These are phyloP conservation scores for Geotrichum europaeum DNA, from an alignment of 1,139 yeast species.

Conservation along the genomic window DNA sequence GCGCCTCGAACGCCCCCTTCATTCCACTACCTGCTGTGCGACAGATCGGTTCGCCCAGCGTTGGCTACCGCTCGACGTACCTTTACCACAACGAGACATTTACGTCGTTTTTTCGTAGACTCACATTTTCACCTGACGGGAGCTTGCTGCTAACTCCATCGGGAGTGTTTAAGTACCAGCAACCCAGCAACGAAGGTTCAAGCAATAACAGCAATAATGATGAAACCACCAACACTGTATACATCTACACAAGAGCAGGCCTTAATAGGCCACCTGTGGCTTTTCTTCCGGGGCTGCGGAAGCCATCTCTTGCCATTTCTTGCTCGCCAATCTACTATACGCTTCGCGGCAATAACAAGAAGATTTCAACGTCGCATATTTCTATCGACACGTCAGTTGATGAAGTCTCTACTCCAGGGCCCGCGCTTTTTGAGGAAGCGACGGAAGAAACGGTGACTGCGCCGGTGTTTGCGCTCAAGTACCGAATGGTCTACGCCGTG, in stretches of 20 bases:
- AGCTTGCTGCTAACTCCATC: slow-evolving; percentile 72
- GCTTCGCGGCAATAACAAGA: slow-evolving; percentile 27
- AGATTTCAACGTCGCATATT: slow-evolving; percentile 8
- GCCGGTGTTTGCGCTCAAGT: slow-evolving; percentile 52
- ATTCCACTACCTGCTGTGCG: slow-evolving; percentile 42
- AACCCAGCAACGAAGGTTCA: slow-evolving; percentile 12
- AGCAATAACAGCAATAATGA: slow-evolving; percentile 25
- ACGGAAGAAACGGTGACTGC: slow-evolving; percentile 8
- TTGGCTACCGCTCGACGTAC: slow-evolving; percentile 23
- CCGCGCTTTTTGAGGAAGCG: slow-evolving; percentile 9
- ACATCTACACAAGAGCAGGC: slow-evolving; percentile 66
- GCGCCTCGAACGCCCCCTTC: slow-evolving; percentile 27
- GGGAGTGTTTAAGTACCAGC: slow-evolving; percentile 50
- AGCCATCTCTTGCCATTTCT: slow-evolving; percentile 76
- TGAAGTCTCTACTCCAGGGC: slow-evolving; percentile 1
- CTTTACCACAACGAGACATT: slow-evolving; percentile 80
- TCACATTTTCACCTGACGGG: slow-evolving; percentile 88
- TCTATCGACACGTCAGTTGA: slow-evolving; percentile 2
- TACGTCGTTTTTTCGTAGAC: slow-evolving; percentile 81
- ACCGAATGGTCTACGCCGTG: slow-evolving; percentile 81
- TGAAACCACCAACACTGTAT: slow-evolving; percentile 60
- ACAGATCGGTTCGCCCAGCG: slow-evolving; percentile 33
- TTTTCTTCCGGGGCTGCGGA: slow-evolving; percentile 69
- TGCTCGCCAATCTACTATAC: slow-evolving; percentile 66
- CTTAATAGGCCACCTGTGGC: slow-evolving; percentile 65